Conservation (phyloP, 116 monocot genomes). For the Phalaenopsis hybrid region DNA sequence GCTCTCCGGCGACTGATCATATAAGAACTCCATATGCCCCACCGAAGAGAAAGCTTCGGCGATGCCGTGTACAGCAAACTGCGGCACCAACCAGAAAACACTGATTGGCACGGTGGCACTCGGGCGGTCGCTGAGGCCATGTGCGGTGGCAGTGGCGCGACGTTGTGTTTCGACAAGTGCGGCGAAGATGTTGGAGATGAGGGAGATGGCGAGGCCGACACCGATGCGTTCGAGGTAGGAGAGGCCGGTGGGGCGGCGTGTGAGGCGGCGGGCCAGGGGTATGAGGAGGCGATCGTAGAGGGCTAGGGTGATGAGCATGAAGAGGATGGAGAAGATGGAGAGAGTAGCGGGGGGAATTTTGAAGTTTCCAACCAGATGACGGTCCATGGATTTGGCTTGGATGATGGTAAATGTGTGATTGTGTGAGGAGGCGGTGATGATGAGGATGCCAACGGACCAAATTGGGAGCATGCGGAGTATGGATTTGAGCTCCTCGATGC, state of each 20-base stretch:
- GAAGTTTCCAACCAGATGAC: slow-evolving; percentile 44
- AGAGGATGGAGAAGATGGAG: slow-evolving; percentile 51
- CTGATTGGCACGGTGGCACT: slow-evolving; percentile 30
- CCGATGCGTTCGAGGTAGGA: slow-evolving; percentile 55
- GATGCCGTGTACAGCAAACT: slow-evolving; percentile 62
- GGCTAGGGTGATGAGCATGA: slow-evolving; percentile 54
- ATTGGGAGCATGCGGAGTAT: slow-evolving; percentile 65
- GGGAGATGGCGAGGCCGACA: slow-evolving; percentile 43
- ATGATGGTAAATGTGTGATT: slow-evolving; percentile 73
- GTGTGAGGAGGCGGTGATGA: slow-evolving; percentile 53
- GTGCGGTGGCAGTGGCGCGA: slow-evolving; percentile 19
- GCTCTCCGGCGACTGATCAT: slow-evolving; percentile 92
- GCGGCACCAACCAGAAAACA: slow-evolving; percentile 86
- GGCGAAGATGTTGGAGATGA: slow-evolving; percentile 22
- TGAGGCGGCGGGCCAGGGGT: slow-evolving; percentile 53
- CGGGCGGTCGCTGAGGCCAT: slow-evolving; percentile 33
- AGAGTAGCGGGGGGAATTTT: slow-evolving; percentile 69
- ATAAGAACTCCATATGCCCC: slow-evolving; percentile 80
- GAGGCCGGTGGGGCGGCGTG: slow-evolving; percentile 31
- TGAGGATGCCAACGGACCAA: slow-evolving; percentile 66
- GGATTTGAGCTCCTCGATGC: slow-evolving; percentile 82
- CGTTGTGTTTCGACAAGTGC: slow-evolving; percentile 42
- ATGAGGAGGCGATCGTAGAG: slow-evolving; percentile 69
- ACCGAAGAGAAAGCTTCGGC: slow-evolving; percentile 65
- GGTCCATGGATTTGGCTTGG: slow-evolving; percentile 89